These are phyloP conservation scores for Staphylotrichum longicolle DNA, from an alignment of 495 filamentous ascomycete genomes.

Conservation along the genomic window DNA sequence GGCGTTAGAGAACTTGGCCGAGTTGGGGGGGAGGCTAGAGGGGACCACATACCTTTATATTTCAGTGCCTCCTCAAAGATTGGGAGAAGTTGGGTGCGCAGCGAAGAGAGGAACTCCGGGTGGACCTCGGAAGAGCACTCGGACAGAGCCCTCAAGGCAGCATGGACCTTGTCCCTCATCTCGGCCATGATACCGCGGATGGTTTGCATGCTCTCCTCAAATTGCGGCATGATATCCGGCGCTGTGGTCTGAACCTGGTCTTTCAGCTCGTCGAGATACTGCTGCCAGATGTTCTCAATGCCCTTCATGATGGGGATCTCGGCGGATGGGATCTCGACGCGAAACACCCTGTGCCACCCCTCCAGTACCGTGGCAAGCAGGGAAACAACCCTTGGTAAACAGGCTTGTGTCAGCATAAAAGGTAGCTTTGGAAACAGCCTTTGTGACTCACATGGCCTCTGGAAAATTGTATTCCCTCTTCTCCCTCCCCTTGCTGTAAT, in stretches of 20 bases:
- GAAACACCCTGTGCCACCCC: slow-evolving; percentile 5
- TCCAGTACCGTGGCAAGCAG: slow-evolving; percentile 6
- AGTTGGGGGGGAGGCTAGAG: too few species aligned
- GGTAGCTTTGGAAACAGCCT: too few species aligned
- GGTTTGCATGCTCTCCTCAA: not conserved
- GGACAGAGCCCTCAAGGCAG: not conserved
- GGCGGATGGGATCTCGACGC: slow-evolving; percentile 7
- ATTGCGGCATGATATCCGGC: not conserved
- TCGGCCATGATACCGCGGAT: not conserved
- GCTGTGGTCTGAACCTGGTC: not conserved
- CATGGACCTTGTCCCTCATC: slow-evolving; percentile 3
- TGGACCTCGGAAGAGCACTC: not conserved
- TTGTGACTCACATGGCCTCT: slow-evolving; percentile 12
- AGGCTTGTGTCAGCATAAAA: not conserved
- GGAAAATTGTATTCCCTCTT: slow-evolving; percentile 20
- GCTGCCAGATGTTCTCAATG: slow-evolving; percentile 16
- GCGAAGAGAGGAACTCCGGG: slow-evolving; percentile 5
- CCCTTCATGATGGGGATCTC: not conserved
- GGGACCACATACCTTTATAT: not conserved
- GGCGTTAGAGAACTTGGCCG: too few species aligned
- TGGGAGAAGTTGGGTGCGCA: not conserved
- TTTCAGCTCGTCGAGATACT: slow-evolving; percentile 10
- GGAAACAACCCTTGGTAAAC: not conserved
- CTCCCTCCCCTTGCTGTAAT: slow-evolving; percentile 12
- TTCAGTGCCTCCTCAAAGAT: slow-evolving; percentile 8